Conservation (phyloP, 352 stramenopile genomes). For the Peronosclerospora sorghi region DNA sequence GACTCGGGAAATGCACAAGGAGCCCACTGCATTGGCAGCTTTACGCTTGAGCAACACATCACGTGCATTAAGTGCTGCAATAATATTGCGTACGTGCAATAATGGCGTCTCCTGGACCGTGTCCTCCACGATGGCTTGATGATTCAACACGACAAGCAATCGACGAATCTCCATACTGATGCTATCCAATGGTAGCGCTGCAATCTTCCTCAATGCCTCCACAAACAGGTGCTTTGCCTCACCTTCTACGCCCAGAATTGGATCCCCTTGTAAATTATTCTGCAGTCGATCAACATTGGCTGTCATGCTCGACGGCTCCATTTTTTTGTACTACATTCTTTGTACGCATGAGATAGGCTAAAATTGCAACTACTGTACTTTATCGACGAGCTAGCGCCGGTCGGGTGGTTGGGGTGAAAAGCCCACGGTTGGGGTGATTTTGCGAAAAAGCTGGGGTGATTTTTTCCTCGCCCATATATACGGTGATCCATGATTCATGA, state of each 20-base stretch:
- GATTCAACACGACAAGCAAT: slow-evolving; percentile 27
- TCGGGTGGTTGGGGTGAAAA: too few species aligned
- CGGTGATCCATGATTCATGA: too few species aligned
- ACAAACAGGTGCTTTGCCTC: slow-evolving; percentile 41
- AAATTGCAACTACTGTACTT: too few species aligned
- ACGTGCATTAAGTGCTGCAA: slow-evolving; percentile 34
- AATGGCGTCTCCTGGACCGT: not conserved
- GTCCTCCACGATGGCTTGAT: not conserved
- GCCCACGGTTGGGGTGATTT: too few species aligned
- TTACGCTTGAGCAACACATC: slow-evolving; percentile 77
- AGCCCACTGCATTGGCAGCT: slow-evolving; percentile 57
- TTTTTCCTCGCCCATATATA: too few species aligned
- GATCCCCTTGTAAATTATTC: slow-evolving; percentile 30
- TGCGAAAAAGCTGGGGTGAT: too few species aligned
- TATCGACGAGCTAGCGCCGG: too few species aligned
- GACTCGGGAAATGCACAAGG: slow-evolving; percentile 62
- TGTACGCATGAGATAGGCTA: too few species aligned
- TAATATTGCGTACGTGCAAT: slow-evolving; percentile 26
- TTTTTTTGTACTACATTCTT: too few species aligned
- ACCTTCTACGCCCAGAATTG: slow-evolving; percentile 5
- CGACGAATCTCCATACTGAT: slow-evolving; percentile 65
- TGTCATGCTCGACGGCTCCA: slow-evolving; percentile 12
- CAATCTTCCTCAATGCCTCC: slow-evolving; percentile 61
- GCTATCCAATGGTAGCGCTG: slow-evolving; percentile 48
- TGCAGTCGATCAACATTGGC: slow-evolving; percentile 20